Percentiles rank a stretch among this genome's conserved stretches.
phyloP scores from a whole-genome alignment of 2,329 filamentous ascomycete species.

The Aspergillus awamori region DNA sequence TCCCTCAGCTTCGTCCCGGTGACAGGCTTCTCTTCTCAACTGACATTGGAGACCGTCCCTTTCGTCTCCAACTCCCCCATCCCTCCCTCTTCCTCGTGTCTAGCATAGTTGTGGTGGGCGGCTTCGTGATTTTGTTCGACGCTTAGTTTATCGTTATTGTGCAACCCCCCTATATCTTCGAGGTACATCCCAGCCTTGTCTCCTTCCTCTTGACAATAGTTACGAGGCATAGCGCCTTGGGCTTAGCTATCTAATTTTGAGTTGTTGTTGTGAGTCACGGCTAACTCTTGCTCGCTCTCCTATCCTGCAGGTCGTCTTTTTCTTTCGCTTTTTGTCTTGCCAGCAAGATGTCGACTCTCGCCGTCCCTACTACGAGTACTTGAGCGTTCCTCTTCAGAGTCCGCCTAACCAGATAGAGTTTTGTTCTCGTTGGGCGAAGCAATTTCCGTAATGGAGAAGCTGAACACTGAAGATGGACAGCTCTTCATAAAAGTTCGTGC shows the following conservation, averaged over 20 bases:
- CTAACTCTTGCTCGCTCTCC: slow-evolving; percentile 10
- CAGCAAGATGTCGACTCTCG: slow-evolving; percentile 40
- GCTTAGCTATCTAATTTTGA: background rate
- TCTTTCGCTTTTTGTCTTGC: slow-evolving; percentile 16
- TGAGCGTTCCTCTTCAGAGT: slow-evolving; percentile 43
- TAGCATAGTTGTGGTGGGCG: slow-evolving; percentile 18
- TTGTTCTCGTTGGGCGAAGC: slow-evolving; percentile 33
- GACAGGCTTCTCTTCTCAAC: slow-evolving; percentile 21
- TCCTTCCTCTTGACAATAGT: background rate
- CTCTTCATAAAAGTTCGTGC: slow-evolving; percentile 51
- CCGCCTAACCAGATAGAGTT: slow-evolving; percentile 32
- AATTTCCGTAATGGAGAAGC: slow-evolving; percentile 49
- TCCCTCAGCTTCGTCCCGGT: slow-evolving; percentile 26
- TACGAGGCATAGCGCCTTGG: background rate
- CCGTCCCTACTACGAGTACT: slow-evolving; percentile 29
- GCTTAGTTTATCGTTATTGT: slow-evolving; percentile 15
- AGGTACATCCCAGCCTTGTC: slow-evolving; percentile 6
- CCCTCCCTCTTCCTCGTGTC: slow-evolving; percentile 12
- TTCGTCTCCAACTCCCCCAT: slow-evolving; percentile 7
- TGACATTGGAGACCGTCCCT: slow-evolving; percentile 12
- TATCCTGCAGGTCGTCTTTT: slow-evolving; percentile 25
- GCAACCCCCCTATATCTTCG: slow-evolving; percentile 9
- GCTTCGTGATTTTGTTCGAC: slow-evolving; percentile 16
- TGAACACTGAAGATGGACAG: slow-evolving; percentile 54
- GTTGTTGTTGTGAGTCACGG: background rate